A percentile compares a stretch with the other conserved stretches of the same genome.
Conservation (phyloP, 306 rosid species). For the Astragalus membranaceus region DNA sequence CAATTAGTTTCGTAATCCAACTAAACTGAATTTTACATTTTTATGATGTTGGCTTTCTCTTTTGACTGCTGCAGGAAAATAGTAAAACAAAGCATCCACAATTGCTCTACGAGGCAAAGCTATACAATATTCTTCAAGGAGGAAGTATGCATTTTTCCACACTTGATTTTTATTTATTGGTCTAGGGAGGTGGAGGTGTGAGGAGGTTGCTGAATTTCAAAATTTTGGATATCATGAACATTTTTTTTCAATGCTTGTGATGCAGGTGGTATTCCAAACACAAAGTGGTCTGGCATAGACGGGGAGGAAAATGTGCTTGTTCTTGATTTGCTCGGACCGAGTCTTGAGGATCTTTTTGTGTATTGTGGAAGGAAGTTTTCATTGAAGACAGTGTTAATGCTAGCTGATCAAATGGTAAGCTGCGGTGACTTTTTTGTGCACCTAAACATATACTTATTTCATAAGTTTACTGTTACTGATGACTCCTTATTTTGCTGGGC, state of each 20-base stretch:
- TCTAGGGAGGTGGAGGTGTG: background rate
- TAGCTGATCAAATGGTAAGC: conserved; percentile 59
- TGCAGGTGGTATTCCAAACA: conserved; percentile 49
- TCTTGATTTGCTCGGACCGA: conserved; percentile 51
- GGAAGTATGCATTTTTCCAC: conserved; percentile 67
- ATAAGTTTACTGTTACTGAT: background rate
- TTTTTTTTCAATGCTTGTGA: background rate
- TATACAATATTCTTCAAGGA: conserved; percentile 80
- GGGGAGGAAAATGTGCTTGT: conserved; percentile 48
- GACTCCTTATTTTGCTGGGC: background rate
- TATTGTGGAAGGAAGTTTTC: conserved; percentile 56
- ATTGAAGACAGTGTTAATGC: conserved; percentile 44
- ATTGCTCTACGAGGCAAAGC: conserved; percentile 79
- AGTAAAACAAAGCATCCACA: conserved; percentile 91
- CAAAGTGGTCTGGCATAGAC: conserved; percentile 44
- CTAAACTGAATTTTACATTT: background rate
- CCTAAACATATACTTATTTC: background rate
- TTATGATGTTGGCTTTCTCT: background rate
- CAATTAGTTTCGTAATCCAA: background rate
- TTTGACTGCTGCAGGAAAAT: conserved; percentile 60
- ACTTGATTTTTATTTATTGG: background rate
- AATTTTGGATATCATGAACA: background rate
- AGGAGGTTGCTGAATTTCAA: background rate
- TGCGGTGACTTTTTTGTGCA: background rate
- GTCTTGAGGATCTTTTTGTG: conserved; percentile 54